Percentiles rank a stretch among this genome's conserved stretches.
Evolutionary conservation across 164 flowering plant genomes (phyloP).

Genomic region (Kingdonia uniflora): DNA sequence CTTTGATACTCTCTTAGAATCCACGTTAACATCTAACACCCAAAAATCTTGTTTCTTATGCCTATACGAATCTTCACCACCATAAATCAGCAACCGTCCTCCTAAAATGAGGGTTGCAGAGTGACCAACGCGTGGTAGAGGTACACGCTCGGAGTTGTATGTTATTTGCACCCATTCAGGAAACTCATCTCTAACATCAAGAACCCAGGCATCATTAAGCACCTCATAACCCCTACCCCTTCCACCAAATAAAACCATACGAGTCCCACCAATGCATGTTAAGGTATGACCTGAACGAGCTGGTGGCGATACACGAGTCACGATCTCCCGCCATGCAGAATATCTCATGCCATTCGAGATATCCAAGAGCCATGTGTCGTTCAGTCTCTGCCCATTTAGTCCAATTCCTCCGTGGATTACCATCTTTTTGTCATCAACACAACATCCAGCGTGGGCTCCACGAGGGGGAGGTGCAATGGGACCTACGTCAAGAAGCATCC

Average conservation of each 20-base stretch:
- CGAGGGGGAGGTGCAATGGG: slow-evolving; percentile 60
- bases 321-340: slow-evolving; percentile 58
- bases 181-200: slow-evolving; percentile 29
- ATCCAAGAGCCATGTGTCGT: slow-evolving; percentile 79
- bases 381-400: slow-evolving; percentile 41
- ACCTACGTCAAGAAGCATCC: slow-evolving; percentile 66
- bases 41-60: slow-evolving; percentile 75
- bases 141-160: slow-evolving; percentile 40
- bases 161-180: slow-evolving; percentile 46
- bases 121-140: slow-evolving; percentile 86
- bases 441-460: slow-evolving; percentile 89
- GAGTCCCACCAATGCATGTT: slow-evolving; percentile 45
- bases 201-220: slow-evolving; percentile 73
- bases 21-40: slow-evolving; percentile 50
- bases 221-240: slow-evolving; percentile 80
- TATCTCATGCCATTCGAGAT: slow-evolving; percentile 36
- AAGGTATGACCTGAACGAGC: slow-evolving; percentile 93
- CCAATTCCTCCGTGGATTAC: slow-evolving; percentile 91
- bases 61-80: slow-evolving; percentile 83
- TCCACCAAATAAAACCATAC: slow-evolving; percentile 71
- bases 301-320: slow-evolving; percentile 46
- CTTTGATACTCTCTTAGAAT: slow-evolving; percentile 11
- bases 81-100: slow-evolving; percentile 56
- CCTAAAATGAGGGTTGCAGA: slow-evolving; percentile 76
- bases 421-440: slow-evolving; percentile 45